Percentiles rank a stretch among this genome's conserved stretches.
These are phyloP conservation scores for Glaciozyma antarctica DNA, from an alignment of 768 basidiomycete species.

Conservation along the genomic window DNA sequence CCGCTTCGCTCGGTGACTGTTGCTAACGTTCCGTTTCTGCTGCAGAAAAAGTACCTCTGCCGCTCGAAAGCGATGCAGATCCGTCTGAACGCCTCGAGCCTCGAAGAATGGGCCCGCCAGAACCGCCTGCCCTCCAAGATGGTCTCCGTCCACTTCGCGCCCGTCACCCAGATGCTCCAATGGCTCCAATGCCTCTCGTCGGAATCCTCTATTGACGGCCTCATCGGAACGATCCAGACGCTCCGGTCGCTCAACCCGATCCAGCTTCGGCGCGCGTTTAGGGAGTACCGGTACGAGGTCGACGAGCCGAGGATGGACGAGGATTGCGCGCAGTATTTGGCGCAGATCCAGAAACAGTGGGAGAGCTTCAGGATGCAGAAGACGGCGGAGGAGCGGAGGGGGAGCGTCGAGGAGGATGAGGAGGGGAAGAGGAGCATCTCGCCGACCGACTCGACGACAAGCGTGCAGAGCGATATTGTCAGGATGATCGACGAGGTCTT, in stretches of 20 bases:
- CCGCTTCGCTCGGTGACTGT: background rate
- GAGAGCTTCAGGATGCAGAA: constrained; percentile 45
- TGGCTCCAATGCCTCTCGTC: constrained; percentile 85
- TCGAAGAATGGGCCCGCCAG: constrained; percentile 86
- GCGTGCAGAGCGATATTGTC: constrained; percentile 61
- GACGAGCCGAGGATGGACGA: constrained; percentile 86
- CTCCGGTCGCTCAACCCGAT: constrained; percentile 82
- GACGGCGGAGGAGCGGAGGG: constrained; percentile 10
- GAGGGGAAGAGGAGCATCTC: background rate
- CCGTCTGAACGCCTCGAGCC: constrained; percentile 65
- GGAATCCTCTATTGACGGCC: constrained; percentile 72
- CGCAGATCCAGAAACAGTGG: constrained; percentile 95
- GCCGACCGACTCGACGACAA: background rate
- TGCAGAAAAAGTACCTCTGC: constrained; percentile 90
- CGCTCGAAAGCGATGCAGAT: constrained; percentile 85
- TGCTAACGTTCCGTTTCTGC: constrained; percentile 48
- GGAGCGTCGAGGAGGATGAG: background rate
- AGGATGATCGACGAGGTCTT: constrained; percentile 69
- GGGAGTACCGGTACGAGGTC: constrained; percentile 78
- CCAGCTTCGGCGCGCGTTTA: constrained; percentile 89
- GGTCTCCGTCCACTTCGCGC: constrained; percentile 61
- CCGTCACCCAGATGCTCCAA: constrained; percentile 68
- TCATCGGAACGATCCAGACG: constrained; percentile 80
- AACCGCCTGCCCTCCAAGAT: constrained; percentile 72
- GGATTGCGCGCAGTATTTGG: constrained; percentile 87